A percentile compares a stretch with the other conserved stretches of the same genome.
Conservation (phyloP, 2,329 filamentous ascomycete genomes). For the Neocatenulostroma microsporum region DNA sequence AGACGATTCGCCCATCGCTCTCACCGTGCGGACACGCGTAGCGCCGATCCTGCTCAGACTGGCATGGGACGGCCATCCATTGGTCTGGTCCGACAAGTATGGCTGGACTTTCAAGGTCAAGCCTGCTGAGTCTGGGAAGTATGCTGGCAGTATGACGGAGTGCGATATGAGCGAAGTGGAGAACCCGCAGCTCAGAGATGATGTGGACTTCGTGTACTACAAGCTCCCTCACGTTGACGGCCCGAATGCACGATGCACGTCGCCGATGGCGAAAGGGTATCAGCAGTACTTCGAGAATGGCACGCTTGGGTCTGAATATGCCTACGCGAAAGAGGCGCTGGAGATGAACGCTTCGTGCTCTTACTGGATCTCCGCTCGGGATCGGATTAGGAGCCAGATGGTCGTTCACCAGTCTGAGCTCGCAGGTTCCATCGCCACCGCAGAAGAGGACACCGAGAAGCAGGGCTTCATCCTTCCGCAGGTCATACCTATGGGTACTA, state of each 20-base stretch:
- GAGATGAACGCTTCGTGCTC: conserved; percentile 99
- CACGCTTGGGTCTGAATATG: conserved; percentile 74
- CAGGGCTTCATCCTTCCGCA: conserved; percentile 90
- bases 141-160: conserved; percentile 55
- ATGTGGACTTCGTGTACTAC: conserved; percentile 63
- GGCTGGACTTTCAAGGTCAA: conserved; percentile 84
- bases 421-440: no score
- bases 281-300: conserved; percentile 86
- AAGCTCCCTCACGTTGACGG: conserved; percentile 97
- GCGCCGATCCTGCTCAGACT: conserved; percentile 77
- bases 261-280: conserved; percentile 86
- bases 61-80: conserved; percentile 79
- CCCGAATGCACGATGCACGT: conserved; percentile 72
- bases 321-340: conserved; percentile 86
- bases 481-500: conserved; percentile 95
- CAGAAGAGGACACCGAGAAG: conserved; percentile 27
- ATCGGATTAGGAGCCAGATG: conserved; percentile 90
- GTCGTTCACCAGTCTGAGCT: conserved; percentile 67
- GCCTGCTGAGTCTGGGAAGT: conserved; percentile 52
- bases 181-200: conserved; percentile 53
- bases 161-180: conserved; percentile 74
- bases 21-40: conserved; percentile 81
- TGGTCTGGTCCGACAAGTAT: conserved; percentile 87
- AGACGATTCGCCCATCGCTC: conserved; percentile 58
- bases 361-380: conserved; percentile 95